Evolutionary conservation across 1,284 basidiomycete species (phyloP).

Genomic region (Leccinum solheimii): DNA sequence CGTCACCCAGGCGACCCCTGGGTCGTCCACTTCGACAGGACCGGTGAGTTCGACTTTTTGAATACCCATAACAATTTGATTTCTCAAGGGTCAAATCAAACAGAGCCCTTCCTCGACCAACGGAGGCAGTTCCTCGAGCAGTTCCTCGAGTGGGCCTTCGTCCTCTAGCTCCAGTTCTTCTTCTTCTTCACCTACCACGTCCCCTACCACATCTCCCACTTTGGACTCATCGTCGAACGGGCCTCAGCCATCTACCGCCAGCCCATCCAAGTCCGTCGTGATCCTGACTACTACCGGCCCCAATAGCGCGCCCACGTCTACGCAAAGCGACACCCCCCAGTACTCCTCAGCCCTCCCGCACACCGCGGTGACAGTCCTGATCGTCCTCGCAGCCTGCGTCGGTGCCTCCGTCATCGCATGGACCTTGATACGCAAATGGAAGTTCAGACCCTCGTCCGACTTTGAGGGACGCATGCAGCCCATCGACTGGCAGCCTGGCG

Average conservation of each 20-base stretch:
- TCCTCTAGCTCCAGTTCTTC: slow-evolving; percentile 19
- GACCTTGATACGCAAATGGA: slow-evolving; percentile 92
- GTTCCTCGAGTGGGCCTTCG: slow-evolving; percentile 12
- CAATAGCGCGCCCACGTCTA: slow-evolving; percentile 22
- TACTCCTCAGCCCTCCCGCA: slow-evolving; percentile 46
- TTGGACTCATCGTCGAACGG: slow-evolving; percentile 17
- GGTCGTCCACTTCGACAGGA: slow-evolving; percentile 17
- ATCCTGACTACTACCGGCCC: slow-evolving; percentile 22
- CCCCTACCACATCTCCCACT: slow-evolving; percentile 18
- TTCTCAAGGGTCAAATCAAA: slow-evolving; percentile 6
- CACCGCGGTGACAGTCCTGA: slow-evolving; percentile 68
- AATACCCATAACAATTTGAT: neutral
- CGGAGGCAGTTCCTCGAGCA: slow-evolving; percentile 4
- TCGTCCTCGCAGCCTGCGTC: slow-evolving; percentile 67
- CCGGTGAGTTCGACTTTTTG: slow-evolving; percentile 20
- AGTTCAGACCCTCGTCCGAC: slow-evolving; percentile 75
- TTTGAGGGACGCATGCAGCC: slow-evolving; percentile 84
- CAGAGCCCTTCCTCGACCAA: slow-evolving; percentile 20
- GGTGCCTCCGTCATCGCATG: slow-evolving; percentile 72
- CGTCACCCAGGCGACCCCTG: slow-evolving; percentile 10
- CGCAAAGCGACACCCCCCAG: slow-evolving; percentile 25
- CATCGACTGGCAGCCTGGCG: slow-evolving; percentile 77
- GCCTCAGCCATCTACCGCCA: slow-evolving; percentile 18
- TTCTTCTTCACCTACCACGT: slow-evolving; percentile 20
- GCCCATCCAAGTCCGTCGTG: slow-evolving; percentile 18